Evolutionary conservation across 2,329 filamentous ascomycete species (phyloP), one percentile per base, ranked within the genome.

Genomic region (Amylocarpus encephaloides): DNA sequence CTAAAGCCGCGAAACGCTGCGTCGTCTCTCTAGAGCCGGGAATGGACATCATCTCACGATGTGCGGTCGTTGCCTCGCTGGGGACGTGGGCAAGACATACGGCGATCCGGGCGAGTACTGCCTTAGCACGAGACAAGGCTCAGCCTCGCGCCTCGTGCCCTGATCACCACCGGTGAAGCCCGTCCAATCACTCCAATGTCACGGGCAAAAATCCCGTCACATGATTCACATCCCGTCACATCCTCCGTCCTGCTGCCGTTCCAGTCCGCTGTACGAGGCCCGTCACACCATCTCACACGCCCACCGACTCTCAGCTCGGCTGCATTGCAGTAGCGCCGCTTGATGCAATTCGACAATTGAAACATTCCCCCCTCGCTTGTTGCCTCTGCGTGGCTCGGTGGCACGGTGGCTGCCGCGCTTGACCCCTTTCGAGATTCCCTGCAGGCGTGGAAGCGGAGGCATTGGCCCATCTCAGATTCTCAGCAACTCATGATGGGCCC

Each of bases 51-150:
- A 26, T 26, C 22, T 26, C 22, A 26, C 22, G 4, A 26, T 26
- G 22, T 26, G 4, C 4, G 22, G 7, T 26, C 4, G 22, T 26
- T 26, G 22, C 4, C 7, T 26, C 7, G 22, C 7, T 26, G 22
- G 4, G 7, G 22, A 26, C 22, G 7, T 26, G 22, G 38, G n/a
- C 38, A 40, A 40, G 18, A 19, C 40, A 30, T 43, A 43, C n/a
- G n/a, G n/a, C n/a, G n/a, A n/a, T n/a, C n/a, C n/a, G n/a, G n/a
- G n/a, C n/a, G n/a, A n/a, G n/a, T n/a, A n/a, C n/a, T n/a, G n/a
- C n/a, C n/a, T n/a, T n/a, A n/a, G n/a, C n/a, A n/a, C 40, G 22
- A 43, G 40, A 43, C 40, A 43, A 43, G 40, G 18, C 40, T 43
- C 40, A 43, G 22, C 22, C 26, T 40, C 38, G 38, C 38, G 38